These are phyloP conservation scores for Plasmodium reichenowi DNA, from an alignment of 169 alveolate genomes.

Conservation along the genomic window DNA sequence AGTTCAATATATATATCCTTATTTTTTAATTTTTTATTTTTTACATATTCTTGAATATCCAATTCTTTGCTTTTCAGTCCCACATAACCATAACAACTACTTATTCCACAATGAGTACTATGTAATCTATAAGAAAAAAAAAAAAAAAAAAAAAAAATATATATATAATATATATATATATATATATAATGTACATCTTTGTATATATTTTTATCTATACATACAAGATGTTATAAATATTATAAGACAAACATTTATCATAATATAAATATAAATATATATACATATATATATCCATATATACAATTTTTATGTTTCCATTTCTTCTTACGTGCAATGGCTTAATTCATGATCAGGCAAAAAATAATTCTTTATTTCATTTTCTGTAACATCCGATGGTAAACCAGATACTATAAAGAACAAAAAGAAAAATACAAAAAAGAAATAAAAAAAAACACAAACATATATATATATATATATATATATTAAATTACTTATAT, in stretches of 20 bases:
- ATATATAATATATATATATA: not conserved
- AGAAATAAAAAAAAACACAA: not conserved
- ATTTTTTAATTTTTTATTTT: conserved; percentile 14
- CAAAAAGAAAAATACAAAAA: conserved; percentile 7
- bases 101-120: conserved; percentile 23
- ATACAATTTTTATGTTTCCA: not conserved
- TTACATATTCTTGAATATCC: conserved; percentile 7
- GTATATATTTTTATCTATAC: not conserved
- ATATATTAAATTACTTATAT: not conserved
- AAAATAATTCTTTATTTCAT: conserved; percentile 28
- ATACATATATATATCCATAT: not conserved
- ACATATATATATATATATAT: conserved; percentile 1
- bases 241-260: too few species aligned
- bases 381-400: conserved; percentile 58
- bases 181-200: not conserved
- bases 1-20: conserved; percentile 2
- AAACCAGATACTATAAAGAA: conserved; percentile 28
- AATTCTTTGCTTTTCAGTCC: not conserved
- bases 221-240: not conserved
- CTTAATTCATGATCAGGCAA: conserved; percentile 24
- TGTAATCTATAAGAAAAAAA: conserved; percentile 16
- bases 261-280: not conserved
- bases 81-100: conserved; percentile 43
- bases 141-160: not conserved
- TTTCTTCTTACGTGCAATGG: conserved; percentile 28